A percentile compares a stretch with the other conserved stretches of the same genome.
phyloP scores from a whole-genome alignment of 768 basidiomycete species.

The Serendipita sp. region DNA sequence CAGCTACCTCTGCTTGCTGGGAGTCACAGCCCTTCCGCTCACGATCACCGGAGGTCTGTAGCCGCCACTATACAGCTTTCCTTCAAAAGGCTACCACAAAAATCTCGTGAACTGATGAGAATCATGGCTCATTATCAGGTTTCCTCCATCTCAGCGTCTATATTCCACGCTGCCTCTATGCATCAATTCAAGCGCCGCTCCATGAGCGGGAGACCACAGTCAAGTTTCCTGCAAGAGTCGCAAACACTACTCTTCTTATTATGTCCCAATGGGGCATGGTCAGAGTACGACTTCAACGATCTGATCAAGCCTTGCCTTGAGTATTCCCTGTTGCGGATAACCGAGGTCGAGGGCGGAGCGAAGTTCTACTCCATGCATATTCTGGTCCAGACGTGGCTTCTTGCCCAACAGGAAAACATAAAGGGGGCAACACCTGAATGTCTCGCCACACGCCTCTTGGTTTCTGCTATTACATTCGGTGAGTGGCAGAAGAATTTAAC shows the following conservation, averaged over 20 bases:
- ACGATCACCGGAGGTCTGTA: background rate
- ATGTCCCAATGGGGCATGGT: background rate
- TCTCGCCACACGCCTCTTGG: background rate
- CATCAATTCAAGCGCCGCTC: background rate
- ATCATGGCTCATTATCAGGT: background rate
- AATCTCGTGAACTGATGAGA: background rate
- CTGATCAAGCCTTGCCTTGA: background rate
- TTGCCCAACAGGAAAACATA: background rate
- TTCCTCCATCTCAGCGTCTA: background rate
- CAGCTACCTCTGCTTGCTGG: background rate
- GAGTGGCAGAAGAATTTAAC: background rate
- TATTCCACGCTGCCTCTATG: background rate
- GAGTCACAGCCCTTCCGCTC: background rate
- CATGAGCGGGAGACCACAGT: background rate
- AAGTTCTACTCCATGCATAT: constrained; percentile 1
- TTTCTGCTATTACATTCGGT: background rate
- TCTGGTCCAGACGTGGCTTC: background rate
- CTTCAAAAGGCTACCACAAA: background rate
- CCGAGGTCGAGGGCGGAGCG: background rate
- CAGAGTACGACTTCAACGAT: background rate
- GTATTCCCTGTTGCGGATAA: background rate
- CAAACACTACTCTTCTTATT: background rate
- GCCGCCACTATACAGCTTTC: background rate
- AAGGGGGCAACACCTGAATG: background rate
- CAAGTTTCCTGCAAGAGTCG: background rate